Percentiles rank a stretch among this genome's conserved stretches.
These are phyloP conservation scores for Dalbergia oliveri DNA, from an alignment of 306 rosid genomes.

Conservation along the genomic window DNA sequence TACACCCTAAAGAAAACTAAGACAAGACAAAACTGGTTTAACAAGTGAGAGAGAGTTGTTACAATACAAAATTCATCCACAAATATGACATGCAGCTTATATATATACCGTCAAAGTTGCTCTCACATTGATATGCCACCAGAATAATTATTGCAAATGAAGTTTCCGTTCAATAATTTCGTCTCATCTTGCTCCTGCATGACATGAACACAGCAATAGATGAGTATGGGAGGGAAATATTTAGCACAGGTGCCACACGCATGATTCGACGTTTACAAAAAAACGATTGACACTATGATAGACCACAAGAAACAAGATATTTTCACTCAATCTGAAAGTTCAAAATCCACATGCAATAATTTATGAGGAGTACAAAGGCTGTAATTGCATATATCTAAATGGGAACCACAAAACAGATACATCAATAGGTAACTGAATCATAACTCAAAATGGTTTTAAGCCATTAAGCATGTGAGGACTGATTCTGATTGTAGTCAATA, in stretches of 20 bases:
- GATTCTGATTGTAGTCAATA: background rate
- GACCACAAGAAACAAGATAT: background rate
- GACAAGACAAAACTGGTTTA: constrained; percentile 26
- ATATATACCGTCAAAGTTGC: constrained; percentile 31
- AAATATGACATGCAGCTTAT: constrained; percentile 39
- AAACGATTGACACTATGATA: background rate
- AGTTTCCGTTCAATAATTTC: constrained; percentile 59
- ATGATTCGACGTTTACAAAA: background rate
- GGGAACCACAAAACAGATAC: background rate
- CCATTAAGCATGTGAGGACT: constrained; percentile 16
- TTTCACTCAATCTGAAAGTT: background rate
- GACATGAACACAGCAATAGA: constrained; percentile 38
- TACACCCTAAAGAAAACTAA: constrained; percentile 44
- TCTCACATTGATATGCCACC: constrained; percentile 61
- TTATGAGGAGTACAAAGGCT: background rate
- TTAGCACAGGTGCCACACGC: background rate
- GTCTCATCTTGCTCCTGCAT: constrained; percentile 77
- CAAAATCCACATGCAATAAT: background rate
- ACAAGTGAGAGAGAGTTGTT: constrained; percentile 28
- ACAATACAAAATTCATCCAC: constrained; percentile 49
- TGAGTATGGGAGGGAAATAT: constrained; percentile 18
- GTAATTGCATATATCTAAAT: background rate
- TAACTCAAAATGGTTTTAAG: constrained; percentile 36
- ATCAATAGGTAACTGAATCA: background rate
- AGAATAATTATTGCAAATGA: constrained; percentile 58